Evolutionary conservation across 257 asterid genomes (phyloP).

Genomic region (Prunella vulgaris): DNA sequence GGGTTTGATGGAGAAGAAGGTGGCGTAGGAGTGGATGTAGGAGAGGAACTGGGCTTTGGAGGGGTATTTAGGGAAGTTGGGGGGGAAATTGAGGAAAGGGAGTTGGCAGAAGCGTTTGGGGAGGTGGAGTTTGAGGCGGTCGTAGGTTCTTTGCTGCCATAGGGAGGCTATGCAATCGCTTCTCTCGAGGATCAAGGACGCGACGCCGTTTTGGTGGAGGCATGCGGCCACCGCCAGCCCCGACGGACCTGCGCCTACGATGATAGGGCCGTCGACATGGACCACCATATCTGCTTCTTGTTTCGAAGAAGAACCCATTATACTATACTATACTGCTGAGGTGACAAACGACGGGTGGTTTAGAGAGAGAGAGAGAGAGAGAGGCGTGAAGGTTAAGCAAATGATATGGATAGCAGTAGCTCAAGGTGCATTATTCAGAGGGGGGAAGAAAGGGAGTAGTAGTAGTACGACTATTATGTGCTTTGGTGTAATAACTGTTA

Average conservation of each 20-base stretch:
- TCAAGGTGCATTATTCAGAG: conserved; percentile 35
- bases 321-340: no score
- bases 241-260: conserved; percentile 90
- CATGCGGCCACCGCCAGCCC: conserved; percentile 94
- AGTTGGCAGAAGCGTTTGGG: conserved; percentile 75
- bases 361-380: no score
- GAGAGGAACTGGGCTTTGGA: conserved; percentile 62
- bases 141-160: conserved; percentile 73
- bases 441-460: conserved; percentile 4
- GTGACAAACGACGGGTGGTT: no score
- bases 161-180: conserved; percentile 74
- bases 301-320: conserved; percentile 19
- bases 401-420: conserved; percentile 12
- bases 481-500: neutral
- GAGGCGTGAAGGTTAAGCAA: neutral
- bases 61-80: conserved; percentile 66
- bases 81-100: conserved; percentile 56
- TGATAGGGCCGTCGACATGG: conserved; percentile 54
- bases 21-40: conserved; percentile 64
- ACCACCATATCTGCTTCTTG: conserved; percentile 12
- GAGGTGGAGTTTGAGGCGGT: conserved; percentile 81
- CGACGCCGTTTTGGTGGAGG: conserved; percentile 51
- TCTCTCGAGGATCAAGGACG: conserved; percentile 65
- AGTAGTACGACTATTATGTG: neutral
- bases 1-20: conserved; percentile 47